A percentile compares a stretch with the other conserved stretches of the same genome.
Conservation (phyloP, 495 filamentous ascomycete genomes). For the Penicillium argentinense region DNA sequence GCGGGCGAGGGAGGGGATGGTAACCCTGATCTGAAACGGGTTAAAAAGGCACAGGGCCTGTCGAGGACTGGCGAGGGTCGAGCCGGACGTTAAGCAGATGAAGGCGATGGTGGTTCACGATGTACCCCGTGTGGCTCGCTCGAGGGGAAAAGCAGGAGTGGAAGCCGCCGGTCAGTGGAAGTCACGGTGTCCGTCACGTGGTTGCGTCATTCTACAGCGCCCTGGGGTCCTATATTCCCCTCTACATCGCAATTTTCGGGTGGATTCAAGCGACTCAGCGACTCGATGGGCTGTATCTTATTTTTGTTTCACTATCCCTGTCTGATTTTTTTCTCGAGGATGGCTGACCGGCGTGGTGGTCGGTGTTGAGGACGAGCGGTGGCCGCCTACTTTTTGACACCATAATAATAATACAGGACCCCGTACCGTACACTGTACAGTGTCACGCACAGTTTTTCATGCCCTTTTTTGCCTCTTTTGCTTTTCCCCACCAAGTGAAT, state of each 20-base stretch:
- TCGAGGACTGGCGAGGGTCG: constrained; percentile 2
- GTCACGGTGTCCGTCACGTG: constrained; percentile 42
- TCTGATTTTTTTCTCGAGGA: no score
- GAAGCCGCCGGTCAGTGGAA: constrained; percentile 25
- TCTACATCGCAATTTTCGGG: no score
- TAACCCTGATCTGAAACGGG: constrained; percentile 2
- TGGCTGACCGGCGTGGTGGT: no score
- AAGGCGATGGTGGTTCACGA: constrained; percentile 22
- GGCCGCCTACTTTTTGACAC: no score
- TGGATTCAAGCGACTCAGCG: no score
- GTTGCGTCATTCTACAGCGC: constrained; percentile 34
- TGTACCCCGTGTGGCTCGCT: constrained; percentile 21
- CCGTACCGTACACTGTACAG: no score
- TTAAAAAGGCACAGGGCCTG: constrained; percentile 5
- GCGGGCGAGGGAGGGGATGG: constrained; percentile 20
- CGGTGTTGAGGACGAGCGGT: no score
- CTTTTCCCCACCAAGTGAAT: constrained; percentile 21
- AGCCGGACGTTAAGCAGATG: constrained; percentile 5
- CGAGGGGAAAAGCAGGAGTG: constrained; percentile 32
- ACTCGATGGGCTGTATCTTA: no score
- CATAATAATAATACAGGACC: no score
- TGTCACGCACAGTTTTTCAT: constrained; percentile 6
- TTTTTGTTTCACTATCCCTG: no score
- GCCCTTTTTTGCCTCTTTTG: constrained; percentile 12
- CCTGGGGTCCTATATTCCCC: no score